A percentile compares a stretch with the other conserved stretches of the same genome.
These are phyloP conservation scores for Lactarius indigo DNA, from an alignment of 768 basidiomycete genomes.

Conservation along the genomic window DNA sequence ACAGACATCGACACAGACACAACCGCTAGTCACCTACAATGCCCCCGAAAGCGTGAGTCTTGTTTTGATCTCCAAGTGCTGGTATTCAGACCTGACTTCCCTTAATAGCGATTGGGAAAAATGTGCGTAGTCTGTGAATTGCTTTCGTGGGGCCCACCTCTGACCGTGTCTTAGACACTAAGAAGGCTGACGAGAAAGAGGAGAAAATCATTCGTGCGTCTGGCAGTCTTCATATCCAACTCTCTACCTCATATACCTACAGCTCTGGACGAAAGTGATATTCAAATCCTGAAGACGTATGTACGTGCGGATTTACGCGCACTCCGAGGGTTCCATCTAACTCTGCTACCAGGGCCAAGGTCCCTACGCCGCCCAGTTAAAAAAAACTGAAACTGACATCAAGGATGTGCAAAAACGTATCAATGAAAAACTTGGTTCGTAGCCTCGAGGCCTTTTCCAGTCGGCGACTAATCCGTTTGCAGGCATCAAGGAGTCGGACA, in stretches of 20 bases:
- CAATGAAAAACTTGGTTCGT: constrained; percentile 91
- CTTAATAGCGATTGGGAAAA: constrained; percentile 94
- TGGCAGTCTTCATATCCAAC: neutral
- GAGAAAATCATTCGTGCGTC: constrained; percentile 75
- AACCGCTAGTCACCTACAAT: constrained; percentile 44
- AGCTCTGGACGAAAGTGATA: constrained; percentile 98
- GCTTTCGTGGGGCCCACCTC: neutral
- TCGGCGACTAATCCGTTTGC: neutral
- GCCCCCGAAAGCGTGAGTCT: constrained; percentile 93
- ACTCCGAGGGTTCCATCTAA: constrained; percentile 5
- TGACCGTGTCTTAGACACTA: constrained; percentile 56
- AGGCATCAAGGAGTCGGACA: constrained; percentile 98
- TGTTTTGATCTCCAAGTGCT: neutral
- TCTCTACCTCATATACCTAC: constrained; percentile 18
- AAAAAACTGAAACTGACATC: constrained; percentile 87
- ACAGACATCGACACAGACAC: constrained; percentile 5
- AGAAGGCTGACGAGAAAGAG: constrained; percentile 80
- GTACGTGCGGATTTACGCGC: constrained; percentile 41
- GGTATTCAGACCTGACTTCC: constrained; percentile 10
- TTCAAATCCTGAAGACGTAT: constrained; percentile 98
- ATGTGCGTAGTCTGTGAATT: constrained; percentile 50
- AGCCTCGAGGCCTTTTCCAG: neutral
- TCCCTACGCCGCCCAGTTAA: constrained; percentile 86
- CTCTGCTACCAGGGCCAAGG: constrained; percentile 79
- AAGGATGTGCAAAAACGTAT: constrained; percentile 96